Evolutionary conservation across 2,329 filamentous ascomycete genomes (phyloP), one percentile per base, ranked within the genome.

Genomic region (Blumeria hordei): DNA sequence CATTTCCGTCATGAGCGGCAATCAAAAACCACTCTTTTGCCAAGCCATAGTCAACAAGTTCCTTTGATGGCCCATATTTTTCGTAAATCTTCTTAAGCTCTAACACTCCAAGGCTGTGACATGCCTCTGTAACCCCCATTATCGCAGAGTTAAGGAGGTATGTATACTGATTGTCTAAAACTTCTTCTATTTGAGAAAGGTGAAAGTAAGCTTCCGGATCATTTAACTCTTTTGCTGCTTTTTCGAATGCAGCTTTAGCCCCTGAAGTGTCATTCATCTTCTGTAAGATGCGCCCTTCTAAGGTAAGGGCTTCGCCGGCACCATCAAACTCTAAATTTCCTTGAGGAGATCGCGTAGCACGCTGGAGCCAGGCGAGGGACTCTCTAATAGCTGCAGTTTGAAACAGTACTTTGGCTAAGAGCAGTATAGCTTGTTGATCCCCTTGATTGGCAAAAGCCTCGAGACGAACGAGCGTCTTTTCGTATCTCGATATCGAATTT

Each of bases 101-200:
- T 4, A 64, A 35, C 10, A 52, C 56, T n/a, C 63, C 64, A 16
- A 66, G 59, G 53, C 62, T 61, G 16, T 63, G 60, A n/a, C 54
- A 60, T n/a, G 65, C 65, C 37, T 64, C 63, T 1, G 55, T 10
- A 18, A 66, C 58, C 1, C 65, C 64, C 0, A 62, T 60, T 1
- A 58, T 57, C 9, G 65, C 64, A 18, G 65, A 64, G 57, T 65
- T 64, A 2, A 63, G 49, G 9, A 65, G 35, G 55, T 64, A 65
- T 0, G 59, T 53, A 37, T 61, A 54, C 32, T 63, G 57, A 8
- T 58, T 53, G 10, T 49, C n/a, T 6, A 62, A 61, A 8, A 57
- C 36, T 16, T 56, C 54, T 43, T 61, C 37, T 1, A 61, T 34
- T 18, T 61, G 53, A 3, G 64, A 61, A n/a, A 66, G 59, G 35